phyloP scores from a whole-genome alignment of 2,329 filamentous ascomycete species.

The Mycosphaerella arachidis region DNA sequence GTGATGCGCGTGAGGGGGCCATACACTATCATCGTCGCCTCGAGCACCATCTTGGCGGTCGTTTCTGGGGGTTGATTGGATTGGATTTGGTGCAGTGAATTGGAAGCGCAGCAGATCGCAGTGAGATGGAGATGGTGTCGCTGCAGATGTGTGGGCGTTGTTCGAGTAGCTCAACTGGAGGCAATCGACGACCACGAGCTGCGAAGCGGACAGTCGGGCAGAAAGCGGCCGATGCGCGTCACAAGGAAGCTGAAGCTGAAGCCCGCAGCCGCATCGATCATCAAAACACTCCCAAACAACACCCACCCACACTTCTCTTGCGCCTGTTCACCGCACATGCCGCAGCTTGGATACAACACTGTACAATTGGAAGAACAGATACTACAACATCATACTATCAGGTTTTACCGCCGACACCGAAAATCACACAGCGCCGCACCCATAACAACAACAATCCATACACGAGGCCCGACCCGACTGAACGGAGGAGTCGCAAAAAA shows the following conservation, averaged over 20 bases:
- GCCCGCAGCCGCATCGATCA: background rate
- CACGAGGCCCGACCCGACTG: background rate
- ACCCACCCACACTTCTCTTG: background rate
- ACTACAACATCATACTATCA: background rate
- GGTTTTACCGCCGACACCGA: background rate
- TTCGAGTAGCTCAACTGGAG: too few relatives aligned
- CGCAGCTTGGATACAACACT: background rate
- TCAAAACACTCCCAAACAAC: background rate
- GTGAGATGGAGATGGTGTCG: background rate
- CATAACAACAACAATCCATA: background rate
- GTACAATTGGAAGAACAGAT: background rate
- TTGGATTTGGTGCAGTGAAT: background rate
- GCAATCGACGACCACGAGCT: too few relatives aligned
- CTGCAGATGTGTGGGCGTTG: background rate
- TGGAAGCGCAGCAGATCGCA: background rate
- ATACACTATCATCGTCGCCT: conserved; percentile 95
- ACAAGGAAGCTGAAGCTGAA: background rate
- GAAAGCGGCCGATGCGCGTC: background rate
- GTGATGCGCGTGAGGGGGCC: conserved; percentile 18
- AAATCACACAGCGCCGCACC: background rate
- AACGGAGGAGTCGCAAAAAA: background rate
- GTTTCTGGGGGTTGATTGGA: background rate
- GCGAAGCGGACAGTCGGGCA: background rate
- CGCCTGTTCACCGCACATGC: background rate
- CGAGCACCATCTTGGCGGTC: conserved; percentile 80